These are phyloP conservation scores for Cordyceps fumosorosea DNA, from an alignment of 2,329 filamentous ascomycete species.

Conservation along the genomic window DNA sequence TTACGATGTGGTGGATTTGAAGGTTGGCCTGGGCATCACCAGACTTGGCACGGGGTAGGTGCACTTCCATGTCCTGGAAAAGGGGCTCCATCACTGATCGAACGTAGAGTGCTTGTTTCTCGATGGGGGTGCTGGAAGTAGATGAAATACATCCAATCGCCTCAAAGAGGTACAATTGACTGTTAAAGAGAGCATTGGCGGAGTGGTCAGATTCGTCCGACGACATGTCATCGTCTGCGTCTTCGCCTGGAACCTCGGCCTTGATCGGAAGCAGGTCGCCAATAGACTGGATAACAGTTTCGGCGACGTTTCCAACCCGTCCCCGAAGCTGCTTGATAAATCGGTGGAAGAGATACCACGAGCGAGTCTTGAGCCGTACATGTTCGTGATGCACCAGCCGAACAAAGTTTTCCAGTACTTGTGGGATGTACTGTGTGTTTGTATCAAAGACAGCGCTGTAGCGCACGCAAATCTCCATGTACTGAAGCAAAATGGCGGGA, in stretches of 20 bases:
- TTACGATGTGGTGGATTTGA: slow-evolving; percentile 93
- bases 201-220: slow-evolving; percentile 88
- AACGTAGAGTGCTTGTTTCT: slow-evolving; percentile 82
- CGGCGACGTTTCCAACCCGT: slow-evolving; percentile 81
- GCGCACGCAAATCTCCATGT: slow-evolving; percentile 96
- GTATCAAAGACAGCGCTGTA: slow-evolving; percentile 91
- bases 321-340: slow-evolving; percentile 81
- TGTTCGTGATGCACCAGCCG: slow-evolving; percentile 82
- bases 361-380: slow-evolving; percentile 78
- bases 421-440: slow-evolving; percentile 73
- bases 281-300: slow-evolving; percentile 86
- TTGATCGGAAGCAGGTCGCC: slow-evolving; percentile 83
- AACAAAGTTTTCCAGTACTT: slow-evolving; percentile 86
- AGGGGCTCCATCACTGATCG: slow-evolving; percentile 84
- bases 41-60: slow-evolving; percentile 67
- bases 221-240: slow-evolving; percentile 85
- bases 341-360: slow-evolving; percentile 95
- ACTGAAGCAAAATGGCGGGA: slow-evolving; percentile 87
- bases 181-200: slow-evolving; percentile 83
- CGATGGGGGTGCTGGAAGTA: slow-evolving; percentile 64
- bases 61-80: slow-evolving; percentile 80
- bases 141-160: slow-evolving; percentile 91
- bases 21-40: slow-evolving; percentile 76
- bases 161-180: slow-evolving; percentile 90
- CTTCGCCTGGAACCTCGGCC: slow-evolving; percentile 73